Evolutionary conservation across 768 basidiomycete genomes (phyloP), one percentile per base, ranked within the genome.

Genomic region (Hericium erinaceus): DNA sequence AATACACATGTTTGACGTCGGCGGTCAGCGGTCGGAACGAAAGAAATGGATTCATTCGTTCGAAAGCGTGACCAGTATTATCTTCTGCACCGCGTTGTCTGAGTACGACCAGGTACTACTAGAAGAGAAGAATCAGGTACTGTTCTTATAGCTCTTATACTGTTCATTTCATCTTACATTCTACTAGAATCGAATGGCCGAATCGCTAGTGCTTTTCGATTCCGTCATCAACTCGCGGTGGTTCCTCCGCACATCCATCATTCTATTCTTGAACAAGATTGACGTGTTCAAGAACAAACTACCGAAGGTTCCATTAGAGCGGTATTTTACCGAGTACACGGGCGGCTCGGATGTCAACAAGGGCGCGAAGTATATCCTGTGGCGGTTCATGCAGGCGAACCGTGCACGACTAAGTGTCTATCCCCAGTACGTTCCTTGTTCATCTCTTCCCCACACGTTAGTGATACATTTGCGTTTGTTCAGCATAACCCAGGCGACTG

Each of bases 311-410:
- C 87, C 87, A 3, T 70, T 92, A n/a, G 86, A 88, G 60, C 74
- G 75, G 46, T 87, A 87, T 68, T 94, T 93, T 69, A 83, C 90
- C 4, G 92, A 94, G 66, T 95, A 95, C 69, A 88, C 89, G 0
- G 91, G 91, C 37, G 92, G 92, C 4, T 70, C 84, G 3, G 90
- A 95, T 65, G 89, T 95, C 69, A 94, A 92, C 74, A 95, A 95
- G 70, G 92, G 92, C 2, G 92, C 93, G 0, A 93, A 94, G 64
- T 95, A 92, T 62, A 93, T 98, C 55, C 74, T 98, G 39, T 97
- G 92, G 94, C 75, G 89, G 65, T 98, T 95, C 65, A 94, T 93
- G 79, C 91, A 95, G 70, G 86, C 89, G 56, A 95, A 95, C 64
- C 74, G 88, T 20, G 89, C 89, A 55, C 70, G 85, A 54, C 71